These are phyloP conservation scores for Vitis hybrid DNA, from an alignment of 177 flowering plant species.

Conservation along the genomic window DNA sequence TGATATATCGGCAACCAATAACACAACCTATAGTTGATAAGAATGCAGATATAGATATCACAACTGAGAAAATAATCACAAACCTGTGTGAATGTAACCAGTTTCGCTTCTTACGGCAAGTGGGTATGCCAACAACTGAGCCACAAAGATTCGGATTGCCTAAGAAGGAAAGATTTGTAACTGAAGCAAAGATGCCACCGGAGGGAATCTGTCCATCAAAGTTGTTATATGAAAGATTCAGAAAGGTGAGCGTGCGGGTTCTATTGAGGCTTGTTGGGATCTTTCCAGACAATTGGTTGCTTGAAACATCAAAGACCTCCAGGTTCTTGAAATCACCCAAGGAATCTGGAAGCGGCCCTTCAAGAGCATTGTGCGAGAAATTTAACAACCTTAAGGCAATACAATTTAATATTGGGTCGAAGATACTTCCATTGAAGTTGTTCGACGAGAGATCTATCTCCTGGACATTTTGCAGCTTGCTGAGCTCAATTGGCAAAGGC, in stretches of 20 bases:
- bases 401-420: conserved; percentile 43
- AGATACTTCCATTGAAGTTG: conserved; percentile 35
- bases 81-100: conserved; percentile 20
- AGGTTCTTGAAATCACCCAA: conserved; percentile 42
- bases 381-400: conserved; percentile 33
- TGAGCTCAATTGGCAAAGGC: conserved; percentile 44
- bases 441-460: conserved; percentile 54
- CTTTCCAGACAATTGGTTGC: conserved; percentile 32
- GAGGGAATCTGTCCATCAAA: conserved; percentile 39
- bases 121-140: conserved; percentile 18
- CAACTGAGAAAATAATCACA: conserved; percentile 22
- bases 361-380: conserved; percentile 38
- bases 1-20: conserved; percentile 23
- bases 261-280: conserved; percentile 38
- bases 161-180: conserved; percentile 32
- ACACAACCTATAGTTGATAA: conserved; percentile 25
- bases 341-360: conserved; percentile 46
- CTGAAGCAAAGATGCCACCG: conserved; percentile 39
- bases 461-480: conserved; percentile 40
- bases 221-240: conserved; percentile 46
- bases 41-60: conserved; percentile 24
- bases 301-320: conserved; percentile 42
- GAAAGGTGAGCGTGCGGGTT: conserved; percentile 26
- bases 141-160: conserved; percentile 42
- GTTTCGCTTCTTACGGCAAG: conserved; percentile 19